Evolutionary conservation across 2,329 filamentous ascomycete species (phyloP).

Genomic region (Didymella exigua): DNA sequence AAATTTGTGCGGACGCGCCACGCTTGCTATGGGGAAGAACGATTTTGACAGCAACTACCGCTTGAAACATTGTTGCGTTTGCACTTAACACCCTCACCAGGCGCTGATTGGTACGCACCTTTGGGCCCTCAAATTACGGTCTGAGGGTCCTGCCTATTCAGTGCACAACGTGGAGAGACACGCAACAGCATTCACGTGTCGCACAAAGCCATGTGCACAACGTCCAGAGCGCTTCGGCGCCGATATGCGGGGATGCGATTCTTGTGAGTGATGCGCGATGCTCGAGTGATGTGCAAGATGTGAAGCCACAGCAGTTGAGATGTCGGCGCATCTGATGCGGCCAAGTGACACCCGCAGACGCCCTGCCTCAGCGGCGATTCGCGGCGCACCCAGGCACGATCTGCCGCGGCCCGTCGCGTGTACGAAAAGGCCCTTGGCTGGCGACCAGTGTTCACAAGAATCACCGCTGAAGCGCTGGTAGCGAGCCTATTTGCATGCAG

Average conservation of each 20-base stretch:
- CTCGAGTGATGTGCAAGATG: constrained; percentile 1
- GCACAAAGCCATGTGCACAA: constrained; percentile 5
- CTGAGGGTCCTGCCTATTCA: background rate
- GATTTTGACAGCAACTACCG: constrained; percentile 3
- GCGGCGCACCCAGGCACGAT: constrained; percentile 26
- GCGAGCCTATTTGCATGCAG: constrained; percentile 20
- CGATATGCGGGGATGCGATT: background rate
- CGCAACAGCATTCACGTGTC: constrained; percentile 10
- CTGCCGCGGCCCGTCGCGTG: constrained; percentile 34
- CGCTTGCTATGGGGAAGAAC: background rate
- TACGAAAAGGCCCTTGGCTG: constrained; percentile 24
- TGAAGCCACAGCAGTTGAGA: constrained; percentile 9
- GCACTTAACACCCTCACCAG: constrained; percentile 3
- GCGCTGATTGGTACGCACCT: constrained; percentile 14
- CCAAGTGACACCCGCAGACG: constrained; percentile 14
- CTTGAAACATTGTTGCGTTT: constrained; percentile 13
- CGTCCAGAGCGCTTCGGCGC: background rate
- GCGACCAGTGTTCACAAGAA: constrained; percentile 23
- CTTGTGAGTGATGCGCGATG: background rate
- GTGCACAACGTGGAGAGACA: constrained; percentile 13
- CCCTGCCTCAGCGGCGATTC: constrained; percentile 17
- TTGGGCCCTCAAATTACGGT: constrained; percentile 8
- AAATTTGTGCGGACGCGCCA: constrained; percentile 9
- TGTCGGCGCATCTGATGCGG: constrained; percentile 14
- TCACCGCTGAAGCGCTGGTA: constrained; percentile 36